These are phyloP conservation scores for Penicillium salamii DNA, from an alignment of 495 filamentous ascomycete species.

Conservation along the genomic window DNA sequence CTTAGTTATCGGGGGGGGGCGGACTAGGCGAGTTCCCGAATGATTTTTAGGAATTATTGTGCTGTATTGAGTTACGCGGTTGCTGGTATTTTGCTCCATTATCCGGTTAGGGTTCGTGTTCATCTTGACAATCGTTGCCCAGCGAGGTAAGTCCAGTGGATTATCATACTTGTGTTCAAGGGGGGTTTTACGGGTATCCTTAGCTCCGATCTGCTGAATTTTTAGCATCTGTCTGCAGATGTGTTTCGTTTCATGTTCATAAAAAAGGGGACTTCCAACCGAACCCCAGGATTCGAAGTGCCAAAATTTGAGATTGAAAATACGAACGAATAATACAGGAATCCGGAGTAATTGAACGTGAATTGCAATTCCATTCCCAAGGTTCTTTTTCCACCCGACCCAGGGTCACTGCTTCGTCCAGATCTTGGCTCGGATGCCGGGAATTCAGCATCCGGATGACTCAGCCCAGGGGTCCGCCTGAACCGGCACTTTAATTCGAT, in stretches of 20 bases:
- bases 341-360: neutral
- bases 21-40: neutral
- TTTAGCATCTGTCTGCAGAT: no score
- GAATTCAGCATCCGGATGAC: neutral
- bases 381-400: no score
- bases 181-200: neutral
- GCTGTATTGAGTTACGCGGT: neutral
- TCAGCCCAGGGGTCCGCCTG: neutral
- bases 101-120: neutral
- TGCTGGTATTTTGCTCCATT: neutral
- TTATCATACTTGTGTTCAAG: neutral
- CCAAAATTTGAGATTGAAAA: no score
- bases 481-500: no score
- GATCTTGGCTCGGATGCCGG: neutral
- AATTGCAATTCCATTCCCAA: no score
- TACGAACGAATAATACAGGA: no score
- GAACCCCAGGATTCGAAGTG: no score
- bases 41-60: neutral
- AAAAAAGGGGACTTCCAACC: no score
- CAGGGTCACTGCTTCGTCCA: no score
- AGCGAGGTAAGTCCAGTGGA: neutral
- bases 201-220: neutral
- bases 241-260: no score
- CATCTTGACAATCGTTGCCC: neutral
- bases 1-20: constrained; percentile 3